Evolutionary conservation across 2,329 filamentous ascomycete genomes (phyloP), one percentile per base, ranked within the genome.

Genomic region (Aspergillus ibericus): DNA sequence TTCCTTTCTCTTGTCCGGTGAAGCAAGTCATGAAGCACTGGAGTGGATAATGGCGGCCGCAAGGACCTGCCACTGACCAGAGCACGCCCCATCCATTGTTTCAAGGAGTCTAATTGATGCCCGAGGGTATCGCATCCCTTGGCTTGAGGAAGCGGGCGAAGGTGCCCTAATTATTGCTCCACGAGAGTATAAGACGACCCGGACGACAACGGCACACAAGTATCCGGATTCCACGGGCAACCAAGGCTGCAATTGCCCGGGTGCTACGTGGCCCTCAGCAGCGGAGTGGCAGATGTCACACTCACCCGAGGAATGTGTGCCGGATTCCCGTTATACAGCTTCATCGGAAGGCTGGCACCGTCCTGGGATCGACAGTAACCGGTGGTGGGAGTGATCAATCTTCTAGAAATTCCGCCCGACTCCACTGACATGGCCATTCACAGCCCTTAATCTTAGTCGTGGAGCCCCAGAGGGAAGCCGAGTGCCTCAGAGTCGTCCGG

Each of bases 401-500:
- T 59, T 61, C 59, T 59, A 61, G 59, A 61, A 61, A 53, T 36
- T 53, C 59, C 35, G 36, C 38, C 32, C 16, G 35, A 56, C 59
- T 46, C 59, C 59, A 59, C 59, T 53, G 22, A 18, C 7, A 53
- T 32, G 51, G 36, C 51, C 51, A 44, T 32, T 53, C 51, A 53
- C 36, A 18, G 51, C 22, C 51, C 36, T 61, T 61, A 61, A 61
- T 61, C 48, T 59, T 53, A 51, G 35, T 56, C 48, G 49, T 27
- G 16, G 56, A 27, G 18, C 58, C 58, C 50, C 50, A 35, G 25
- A 40, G 32, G n/a, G 18, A 18, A 44, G 27, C 51, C 36, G 51
- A 42, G 25, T 22, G 51, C 51, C 51, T 42, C 50, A 53, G 22
- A 53, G 15, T 53, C 38, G 50, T 32, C 35, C 50, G 50, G 47